These are phyloP conservation scores for Physcia stellaris DNA, from an alignment of 495 filamentous ascomycete species.

Conservation along the genomic window DNA sequence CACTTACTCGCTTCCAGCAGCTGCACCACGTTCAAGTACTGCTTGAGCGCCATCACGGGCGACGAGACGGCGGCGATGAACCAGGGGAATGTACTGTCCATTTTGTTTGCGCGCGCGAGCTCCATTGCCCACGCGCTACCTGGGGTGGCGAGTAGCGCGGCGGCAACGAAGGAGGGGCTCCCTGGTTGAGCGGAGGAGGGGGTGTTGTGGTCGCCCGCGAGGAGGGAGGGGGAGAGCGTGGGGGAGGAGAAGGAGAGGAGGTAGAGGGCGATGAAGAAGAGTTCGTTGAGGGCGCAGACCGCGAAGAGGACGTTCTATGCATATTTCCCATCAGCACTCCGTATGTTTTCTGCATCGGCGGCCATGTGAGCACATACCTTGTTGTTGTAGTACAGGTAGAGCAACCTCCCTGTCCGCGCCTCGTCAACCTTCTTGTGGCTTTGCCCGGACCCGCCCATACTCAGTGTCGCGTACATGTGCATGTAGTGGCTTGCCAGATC, in stretches of 20 bases:
- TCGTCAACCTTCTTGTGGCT: slow-evolving; percentile 93
- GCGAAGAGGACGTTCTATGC: slow-evolving; percentile 76
- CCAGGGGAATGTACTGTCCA: slow-evolving; percentile 77
- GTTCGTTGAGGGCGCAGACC: slow-evolving; percentile 80
- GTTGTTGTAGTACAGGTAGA: slow-evolving; percentile 93
- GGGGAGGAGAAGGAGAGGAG: slow-evolving; percentile 92
- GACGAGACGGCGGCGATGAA: slow-evolving; percentile 66
- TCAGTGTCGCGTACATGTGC: slow-evolving; percentile 90
- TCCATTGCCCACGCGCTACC: slow-evolving; percentile 87
- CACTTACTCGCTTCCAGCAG: slow-evolving; percentile 85
- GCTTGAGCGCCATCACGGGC: slow-evolving; percentile 83
- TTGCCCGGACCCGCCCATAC: slow-evolving; percentile 51
- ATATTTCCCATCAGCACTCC: not conserved
- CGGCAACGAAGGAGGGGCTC: slow-evolving; percentile 49
- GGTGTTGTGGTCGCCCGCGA: slow-evolving; percentile 33
- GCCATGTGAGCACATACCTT: no score
- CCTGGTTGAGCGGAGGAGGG: slow-evolving; percentile 48
- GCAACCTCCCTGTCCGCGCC: slow-evolving; percentile 60
- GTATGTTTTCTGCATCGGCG: not conserved
- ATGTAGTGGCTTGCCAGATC: slow-evolving; percentile 95
- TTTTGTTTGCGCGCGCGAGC: slow-evolving; percentile 84
- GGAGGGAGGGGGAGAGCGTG: slow-evolving; percentile 67
- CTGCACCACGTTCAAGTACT: slow-evolving; percentile 87
- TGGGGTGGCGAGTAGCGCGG: slow-evolving; percentile 63
- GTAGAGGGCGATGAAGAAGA: slow-evolving; percentile 96